A percentile compares a stretch with the other conserved stretches of the same genome.
Evolutionary conservation across 1,284 basidiomycete genomes (phyloP).

Genomic region (Phenoliferia sp.): DNA sequence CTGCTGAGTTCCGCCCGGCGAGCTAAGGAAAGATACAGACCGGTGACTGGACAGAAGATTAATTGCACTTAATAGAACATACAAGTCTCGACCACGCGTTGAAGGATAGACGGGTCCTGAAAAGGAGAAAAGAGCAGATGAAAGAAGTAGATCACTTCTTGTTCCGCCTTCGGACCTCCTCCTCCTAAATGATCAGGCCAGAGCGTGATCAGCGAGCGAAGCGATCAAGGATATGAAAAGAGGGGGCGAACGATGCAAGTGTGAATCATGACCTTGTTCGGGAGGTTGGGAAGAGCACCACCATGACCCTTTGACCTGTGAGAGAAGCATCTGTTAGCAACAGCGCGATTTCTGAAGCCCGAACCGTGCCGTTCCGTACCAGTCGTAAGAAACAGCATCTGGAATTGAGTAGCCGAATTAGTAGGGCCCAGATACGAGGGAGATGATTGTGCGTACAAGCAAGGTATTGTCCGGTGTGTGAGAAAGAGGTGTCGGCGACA

Average conservation of each 20-base stretch:
- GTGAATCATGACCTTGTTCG: slow-evolving; percentile 11
- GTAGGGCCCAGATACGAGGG: not conserved
- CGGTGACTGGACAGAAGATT: too few relatives aligned
- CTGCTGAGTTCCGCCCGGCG: too few relatives aligned
- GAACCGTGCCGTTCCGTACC: too few relatives aligned
- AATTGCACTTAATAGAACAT: too few relatives aligned
- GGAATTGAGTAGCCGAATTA: slow-evolving; percentile 62
- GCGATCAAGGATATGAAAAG: not conserved
- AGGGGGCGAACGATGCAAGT: not conserved
- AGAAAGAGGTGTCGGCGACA: slow-evolving; percentile 6
- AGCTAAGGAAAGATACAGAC: too few relatives aligned
- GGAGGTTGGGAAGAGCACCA: not conserved
- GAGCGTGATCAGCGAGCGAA: not conserved
- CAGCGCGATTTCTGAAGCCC: too few relatives aligned
- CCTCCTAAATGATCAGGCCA: not conserved
- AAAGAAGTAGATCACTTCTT: slow-evolving; percentile 18
- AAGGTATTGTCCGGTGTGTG: slow-evolving; percentile 6
- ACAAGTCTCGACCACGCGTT: too few relatives aligned
- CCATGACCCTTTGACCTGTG: slow-evolving; percentile 44
- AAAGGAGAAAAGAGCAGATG: too few relatives aligned
- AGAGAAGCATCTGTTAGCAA: too few relatives aligned
- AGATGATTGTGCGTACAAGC: not conserved
- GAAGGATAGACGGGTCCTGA: too few relatives aligned
- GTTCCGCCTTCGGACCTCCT: slow-evolving; percentile 9
- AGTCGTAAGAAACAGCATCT: slow-evolving; percentile 18